Base-by-base conservation (phyloP, 805 yeast species). In the Hanseniaspora clermontiae region DNA sequence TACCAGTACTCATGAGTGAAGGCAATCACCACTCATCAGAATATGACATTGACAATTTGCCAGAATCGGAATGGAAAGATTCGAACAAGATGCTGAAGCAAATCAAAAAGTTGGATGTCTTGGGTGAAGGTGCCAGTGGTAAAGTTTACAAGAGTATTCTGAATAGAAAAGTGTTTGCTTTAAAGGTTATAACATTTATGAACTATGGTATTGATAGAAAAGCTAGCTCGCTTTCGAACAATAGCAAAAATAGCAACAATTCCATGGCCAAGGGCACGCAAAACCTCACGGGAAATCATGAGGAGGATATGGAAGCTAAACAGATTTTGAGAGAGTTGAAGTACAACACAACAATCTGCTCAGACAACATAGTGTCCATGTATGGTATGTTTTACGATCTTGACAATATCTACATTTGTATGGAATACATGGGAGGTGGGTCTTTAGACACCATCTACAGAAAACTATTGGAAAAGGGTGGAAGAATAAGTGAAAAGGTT, bases 41-140 rank as follows among this genome's bases (percentile, higher is more conserved):
- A 3, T 20, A 34, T 17, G 79, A 74, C 57, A 74, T 81, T 24
- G 77, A 75, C 50, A 79, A 79, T 39, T 66, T 87, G 49, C 83
- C 82, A 31, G 88, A 85, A 51, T 80, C 78, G 15, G 88, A 82
- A 52, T 90, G 97, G 96, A 77, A 79, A 60, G 62, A 68, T 3
- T 71, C 82, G 1, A 81, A 84, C 14, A 60, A 60, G 43, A 74
- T 78, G 55, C 68, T 73, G 32, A 78, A 79, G 51, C 77, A 80
- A 47, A 86, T 93, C 39, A 72, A 78, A 8, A 88, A 87, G 55
- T 60, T 90, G 40, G 82, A 81, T 20, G 76, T 79, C 32, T 68
- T 91, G 24, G 98, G 98, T 19, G 97, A 93, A 71, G 98, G 98
- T 17, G 83, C 87, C 38, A 95, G 96, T 15, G 98, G 97, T 0